Evolutionary conservation across 495 filamentous ascomycete species (phyloP), one percentile per base, ranked within the genome.

Genomic region (Hyaloscypha hepaticicola): DNA sequence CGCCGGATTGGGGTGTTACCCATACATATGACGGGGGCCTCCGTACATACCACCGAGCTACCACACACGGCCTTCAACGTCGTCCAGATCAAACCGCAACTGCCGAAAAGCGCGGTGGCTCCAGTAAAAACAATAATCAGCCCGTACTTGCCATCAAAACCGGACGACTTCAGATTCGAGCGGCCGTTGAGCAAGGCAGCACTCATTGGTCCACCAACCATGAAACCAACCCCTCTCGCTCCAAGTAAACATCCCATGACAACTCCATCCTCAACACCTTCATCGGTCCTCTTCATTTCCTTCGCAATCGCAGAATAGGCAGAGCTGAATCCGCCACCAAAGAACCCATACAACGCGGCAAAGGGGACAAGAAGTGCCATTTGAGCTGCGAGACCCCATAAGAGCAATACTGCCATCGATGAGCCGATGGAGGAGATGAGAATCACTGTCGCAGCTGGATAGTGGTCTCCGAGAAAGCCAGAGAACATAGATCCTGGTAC

Each of bases 191-290:
- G 61, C 63, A 90, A 70, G 1, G 74, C 80, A 48, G 83, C 81
- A 65, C 85, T 87, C 55, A 88, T 31, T 16, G 87, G 85, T 0
- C 86, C 86, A 56, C 80, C 82, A 5, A 83, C 77, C 14, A 89
- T 79, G 72, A 85, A 87, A 3, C 87, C 89, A 58, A 93, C 79
- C 1, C 89, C 89, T 65, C 87, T 76, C 0, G 87, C 89, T 49
- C 82, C 82, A 28, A 85, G 83, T 61, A 93, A 67, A 1, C 62
- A 60, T 14, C 63, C 67, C 62, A 69, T 66, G 5, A 69, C 76
- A 41, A 87, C 77, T 1, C 85, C 86, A 12, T 76, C 65, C 21
- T 78, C 75, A 56, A 78, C 74, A 59, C 72, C 66, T 80, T 80
- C 63, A 41, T 66, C 63, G 3, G 4, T 22, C n/a, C 24, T 28